Evolutionary conservation across 345 rosid genomes (phyloP), one percentile per base, ranked within the genome.

Genomic region (Bruguiera parviflora): DNA sequence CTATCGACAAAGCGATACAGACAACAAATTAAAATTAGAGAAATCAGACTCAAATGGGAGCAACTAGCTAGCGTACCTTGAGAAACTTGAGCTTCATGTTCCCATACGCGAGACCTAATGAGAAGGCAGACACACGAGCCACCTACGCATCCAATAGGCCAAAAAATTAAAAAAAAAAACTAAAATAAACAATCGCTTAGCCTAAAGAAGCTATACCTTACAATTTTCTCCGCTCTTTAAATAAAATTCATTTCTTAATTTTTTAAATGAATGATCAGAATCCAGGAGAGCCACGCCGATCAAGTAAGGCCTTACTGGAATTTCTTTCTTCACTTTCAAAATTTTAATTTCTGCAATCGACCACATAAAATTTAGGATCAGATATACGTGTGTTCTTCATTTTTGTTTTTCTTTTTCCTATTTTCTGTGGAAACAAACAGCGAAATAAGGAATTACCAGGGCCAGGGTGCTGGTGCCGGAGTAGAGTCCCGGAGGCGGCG

Each of bases 101-200:
- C 15, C 98, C 98, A 55, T 90, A 92, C 27, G 84, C 83, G 64
- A 88, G 80, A 68, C 98, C 98, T 10, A 84, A 15, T 0, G 91
- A 81, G 61, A 92, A 84, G 65, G 96, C 92, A 16, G 98, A 88
- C 31, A 81, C 95, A 68, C 98, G 91, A 84, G 98, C 98, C 71
- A 92, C 92, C 98, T 92, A 67, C 21, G 9, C 39, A 58, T 32
- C 22, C 55, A 58, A n/a, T 25, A 21, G 57, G 4, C 25, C 7
- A 5, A 49, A 35, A 19, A 33, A 11, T 2, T 8, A n/a, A n/a
- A n/a, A 20, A 62, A 49, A 49, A 3, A 20, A 58, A 29, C 3
- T 0, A 21, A 64, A 33, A 64, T 10, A 20, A 46, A 66, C 46
- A 5, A n/a, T 63, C 3, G 37, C 9, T 33, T 33, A 0, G 9